Percentiles rank a stretch among this genome's conserved stretches.
Conservation (phyloP, 2,329 filamentous ascomycete species). For the Claviceps paspali region DNA sequence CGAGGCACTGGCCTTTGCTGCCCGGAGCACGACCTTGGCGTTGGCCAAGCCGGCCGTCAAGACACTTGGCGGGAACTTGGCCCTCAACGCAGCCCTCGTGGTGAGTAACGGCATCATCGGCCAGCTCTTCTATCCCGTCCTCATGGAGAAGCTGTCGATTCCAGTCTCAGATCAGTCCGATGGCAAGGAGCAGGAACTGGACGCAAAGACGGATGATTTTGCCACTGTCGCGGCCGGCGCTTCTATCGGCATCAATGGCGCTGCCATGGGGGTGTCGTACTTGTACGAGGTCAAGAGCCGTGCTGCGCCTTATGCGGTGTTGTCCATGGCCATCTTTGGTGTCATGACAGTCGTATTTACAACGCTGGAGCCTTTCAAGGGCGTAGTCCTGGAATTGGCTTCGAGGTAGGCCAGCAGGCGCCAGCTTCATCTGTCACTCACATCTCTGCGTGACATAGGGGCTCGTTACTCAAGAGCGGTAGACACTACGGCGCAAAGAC, state of each 20-base stretch:
- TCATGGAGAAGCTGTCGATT: conserved; percentile 16
- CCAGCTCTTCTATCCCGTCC: conserved; percentile 23
- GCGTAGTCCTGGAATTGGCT: conserved; percentile 20
- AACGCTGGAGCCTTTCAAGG: conserved; percentile 29
- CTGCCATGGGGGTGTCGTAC: conserved; percentile 44
- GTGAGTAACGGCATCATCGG: conserved; percentile 35
- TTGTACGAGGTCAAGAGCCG: conserved; percentile 37
- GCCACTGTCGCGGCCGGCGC: conserved; percentile 33
- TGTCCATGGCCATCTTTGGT: conserved; percentile 43
- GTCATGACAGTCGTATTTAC: conserved; percentile 40
- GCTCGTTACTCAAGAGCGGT: too few species aligned
- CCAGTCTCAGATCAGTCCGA: not conserved
- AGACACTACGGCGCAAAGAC: not conserved
- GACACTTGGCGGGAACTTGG: conserved; percentile 27
- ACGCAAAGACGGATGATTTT: conserved; percentile 13
- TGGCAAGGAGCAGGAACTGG: not conserved
- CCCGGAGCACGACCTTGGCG: conserved; percentile 34
- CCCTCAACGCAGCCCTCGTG: conserved; percentile 33
- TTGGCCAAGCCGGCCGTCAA: conserved; percentile 31
- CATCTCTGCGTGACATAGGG: not conserved
- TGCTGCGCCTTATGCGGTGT: conserved; percentile 38
- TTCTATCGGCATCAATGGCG: conserved; percentile 41
- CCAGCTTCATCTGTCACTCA: not conserved
- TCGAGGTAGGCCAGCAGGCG: not conserved
- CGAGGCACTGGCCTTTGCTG: conserved; percentile 30